Base-by-base conservation (phyloP, 441 rosid genomes). In the Adansonia madagascariensis region DNA sequence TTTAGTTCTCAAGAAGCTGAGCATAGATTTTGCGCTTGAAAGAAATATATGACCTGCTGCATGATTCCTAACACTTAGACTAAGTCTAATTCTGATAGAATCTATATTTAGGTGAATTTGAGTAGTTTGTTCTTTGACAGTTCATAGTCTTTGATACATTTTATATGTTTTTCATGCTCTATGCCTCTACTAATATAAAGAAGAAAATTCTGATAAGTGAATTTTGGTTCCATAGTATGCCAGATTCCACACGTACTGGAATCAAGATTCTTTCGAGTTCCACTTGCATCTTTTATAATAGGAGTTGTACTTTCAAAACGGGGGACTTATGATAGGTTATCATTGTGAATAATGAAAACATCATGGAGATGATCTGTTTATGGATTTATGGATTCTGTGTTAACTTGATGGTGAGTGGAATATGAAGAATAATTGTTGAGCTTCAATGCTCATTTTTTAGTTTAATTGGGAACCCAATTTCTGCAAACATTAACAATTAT, bases 1-100 rank as follows among this genome's bases (percentile, higher is more conserved):
- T 70, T 24, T 53, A 31, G 35, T 52, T 31, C 20, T 27, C 41
- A 52, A 71, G 74, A 71, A 71, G 49, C 49, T 55, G 63, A 35
- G 31, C 27, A 9, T 14, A 4, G 55, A 17, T 70, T 77, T 22
- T 69, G 52, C 8, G 41, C 69, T 69, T 77, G 61, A 60, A 60
- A 39, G 46, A 60, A 11, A 14, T 60, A 11, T 76, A 4, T 22
- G 55, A 44, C 52, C 20, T 43, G 27, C 22, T 53, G 47, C 60
- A 53, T 31, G 69, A 18, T 71, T 11, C 22, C n/a, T 17, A 53
- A 17, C 49, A 56, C 8, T 14, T 55, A 39, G 17, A 39, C 44
- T 72, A 72, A 10, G 65, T 46, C 52, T 39, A 72, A 39, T 39
- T 71, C 6, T 52, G 20, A 77, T 8, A 61, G 64, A 52, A 72